Evolutionary conservation across 495 filamentous ascomycete genomes (phyloP).

Genomic region (Daldinia vernicosa): DNA sequence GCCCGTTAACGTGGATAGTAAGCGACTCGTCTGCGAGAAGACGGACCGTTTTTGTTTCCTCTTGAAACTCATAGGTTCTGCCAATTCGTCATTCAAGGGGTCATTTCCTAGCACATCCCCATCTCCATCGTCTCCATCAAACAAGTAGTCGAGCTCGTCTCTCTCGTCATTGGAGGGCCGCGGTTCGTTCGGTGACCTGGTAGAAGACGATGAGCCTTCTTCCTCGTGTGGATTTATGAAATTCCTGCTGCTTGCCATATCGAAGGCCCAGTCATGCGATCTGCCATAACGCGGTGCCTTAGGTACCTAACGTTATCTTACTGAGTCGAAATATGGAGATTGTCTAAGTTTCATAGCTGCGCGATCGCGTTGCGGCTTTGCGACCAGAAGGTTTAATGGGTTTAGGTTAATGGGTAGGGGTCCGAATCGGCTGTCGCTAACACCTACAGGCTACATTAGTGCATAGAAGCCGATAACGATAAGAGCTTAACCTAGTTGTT

Average conservation of each 20-base stretch:
- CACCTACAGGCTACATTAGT: no score
- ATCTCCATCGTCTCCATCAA: constrained; percentile 50
- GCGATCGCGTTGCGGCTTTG: constrained; percentile 22
- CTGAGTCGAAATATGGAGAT: not conserved
- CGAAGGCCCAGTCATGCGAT: constrained; percentile 35
- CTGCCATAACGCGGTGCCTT: constrained; percentile 43
- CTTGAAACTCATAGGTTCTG: constrained; percentile 80
- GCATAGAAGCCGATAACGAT: constrained; percentile 29
- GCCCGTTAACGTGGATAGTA: constrained; percentile 66
- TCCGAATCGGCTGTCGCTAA: constrained; percentile 10
- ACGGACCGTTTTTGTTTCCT: constrained; percentile 73
- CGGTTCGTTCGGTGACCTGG: constrained; percentile 42
- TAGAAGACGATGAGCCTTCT: constrained; percentile 46
- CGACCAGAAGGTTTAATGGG: constrained; percentile 18
- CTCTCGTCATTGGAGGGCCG: constrained; percentile 46
- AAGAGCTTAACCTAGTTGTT: constrained; percentile 10
- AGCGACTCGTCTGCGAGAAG: constrained; percentile 59
- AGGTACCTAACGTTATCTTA: not conserved
- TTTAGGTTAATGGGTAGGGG: no score
- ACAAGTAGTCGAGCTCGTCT: constrained; percentile 58
- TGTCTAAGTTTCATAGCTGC: constrained; percentile 16
- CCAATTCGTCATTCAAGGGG: constrained; percentile 59
- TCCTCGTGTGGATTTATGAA: constrained; percentile 41
- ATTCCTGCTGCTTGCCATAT: constrained; percentile 48
- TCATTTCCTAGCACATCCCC: constrained; percentile 56